These are phyloP conservation scores for Vitellaria paradoxa DNA, from an alignment of 179 eudicot species.

Conservation along the genomic window DNA sequence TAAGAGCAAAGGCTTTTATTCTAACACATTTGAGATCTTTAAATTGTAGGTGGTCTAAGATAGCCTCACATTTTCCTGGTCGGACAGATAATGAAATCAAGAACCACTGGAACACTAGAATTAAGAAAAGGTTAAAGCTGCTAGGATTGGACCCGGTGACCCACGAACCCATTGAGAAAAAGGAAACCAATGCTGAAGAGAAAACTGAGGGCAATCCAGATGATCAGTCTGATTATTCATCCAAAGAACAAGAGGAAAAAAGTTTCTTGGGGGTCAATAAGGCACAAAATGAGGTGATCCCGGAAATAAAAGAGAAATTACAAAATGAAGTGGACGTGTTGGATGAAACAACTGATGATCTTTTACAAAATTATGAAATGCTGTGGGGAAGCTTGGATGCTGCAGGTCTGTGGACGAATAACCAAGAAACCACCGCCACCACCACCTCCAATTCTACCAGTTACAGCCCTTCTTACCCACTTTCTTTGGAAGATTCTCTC, in stretches of 20 bases:
- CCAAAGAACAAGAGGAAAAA: conserved; percentile 2
- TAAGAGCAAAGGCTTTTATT: conserved; percentile 10
- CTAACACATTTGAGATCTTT: no score
- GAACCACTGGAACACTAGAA: conserved; percentile 73
- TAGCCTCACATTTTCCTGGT: conserved; percentile 78
- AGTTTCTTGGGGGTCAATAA: no score
- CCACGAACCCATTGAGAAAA: conserved; percentile 28
- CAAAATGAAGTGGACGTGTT: conserved; percentile 6
- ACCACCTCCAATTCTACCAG: conserved; percentile 15
- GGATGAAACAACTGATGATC: conserved; percentile 7
- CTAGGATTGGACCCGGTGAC: conserved; percentile 49
- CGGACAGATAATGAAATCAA: conserved; percentile 79
- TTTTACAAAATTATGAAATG: conserved; percentile 19
- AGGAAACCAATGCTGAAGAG: no score
- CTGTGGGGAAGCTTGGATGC: conserved; percentile 20
- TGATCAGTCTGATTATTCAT: not conserved
- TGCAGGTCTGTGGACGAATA: conserved; percentile 14
- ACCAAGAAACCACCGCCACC: conserved; percentile 17
- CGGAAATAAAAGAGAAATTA: not conserved
- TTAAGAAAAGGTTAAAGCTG: conserved; percentile 61
- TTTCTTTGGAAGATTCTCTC: conserved; percentile 26
- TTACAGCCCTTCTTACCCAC: conserved; percentile 24
- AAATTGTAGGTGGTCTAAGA: conserved; percentile 69
- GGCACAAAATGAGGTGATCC: not conserved
- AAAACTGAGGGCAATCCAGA: no score